phyloP scores from a whole-genome alignment of 768 basidiomycete species.

The Lanmaoa pseudosensibilis region DNA sequence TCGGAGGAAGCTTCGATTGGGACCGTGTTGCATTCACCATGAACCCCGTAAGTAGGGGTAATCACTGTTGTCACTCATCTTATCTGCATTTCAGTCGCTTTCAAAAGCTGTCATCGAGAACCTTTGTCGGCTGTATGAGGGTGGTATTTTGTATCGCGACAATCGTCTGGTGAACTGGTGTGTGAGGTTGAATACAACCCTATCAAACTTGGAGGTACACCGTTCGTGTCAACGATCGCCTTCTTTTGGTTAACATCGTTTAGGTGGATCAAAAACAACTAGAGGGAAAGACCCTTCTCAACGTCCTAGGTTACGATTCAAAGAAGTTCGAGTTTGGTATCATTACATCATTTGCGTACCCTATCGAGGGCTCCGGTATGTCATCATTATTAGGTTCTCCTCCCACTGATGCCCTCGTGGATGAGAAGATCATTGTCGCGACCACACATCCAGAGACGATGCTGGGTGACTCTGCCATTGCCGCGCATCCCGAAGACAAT shows the following conservation, averaged over 20 bases:
- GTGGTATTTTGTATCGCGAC: conserved; percentile 90
- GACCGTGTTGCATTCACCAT: conserved; percentile 93
- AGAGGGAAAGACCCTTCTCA: conserved; percentile 78
- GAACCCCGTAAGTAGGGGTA: conserved; percentile 61
- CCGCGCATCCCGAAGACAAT: conserved; percentile 90
- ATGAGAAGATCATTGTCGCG: conserved; percentile 89
- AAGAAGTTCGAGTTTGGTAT: conserved; percentile 97
- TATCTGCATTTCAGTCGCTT: conserved; percentile 45
- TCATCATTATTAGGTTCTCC: neutral
- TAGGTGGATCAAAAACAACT: conserved; percentile 93
- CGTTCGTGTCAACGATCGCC: neutral
- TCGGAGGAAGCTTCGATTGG: conserved; percentile 97
- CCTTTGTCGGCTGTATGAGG: conserved; percentile 89
- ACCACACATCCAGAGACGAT: conserved; percentile 99
- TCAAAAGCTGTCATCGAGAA: conserved; percentile 89
- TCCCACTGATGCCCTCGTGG: conserved; percentile 35
- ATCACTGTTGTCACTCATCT: neutral
- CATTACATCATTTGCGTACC: conserved; percentile 92
- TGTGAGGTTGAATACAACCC: conserved; percentile 89
- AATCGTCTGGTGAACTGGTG: conserved; percentile 99
- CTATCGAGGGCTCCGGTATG: conserved; percentile 79
- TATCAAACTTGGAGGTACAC: conserved; percentile 93
- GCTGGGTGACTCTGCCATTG: conserved; percentile 96
- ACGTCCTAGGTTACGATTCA: conserved; percentile 91
- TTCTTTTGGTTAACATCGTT: neutral